Conservation (phyloP, 176 grass and related monocot species). For the Zoysia pacifica region DNA sequence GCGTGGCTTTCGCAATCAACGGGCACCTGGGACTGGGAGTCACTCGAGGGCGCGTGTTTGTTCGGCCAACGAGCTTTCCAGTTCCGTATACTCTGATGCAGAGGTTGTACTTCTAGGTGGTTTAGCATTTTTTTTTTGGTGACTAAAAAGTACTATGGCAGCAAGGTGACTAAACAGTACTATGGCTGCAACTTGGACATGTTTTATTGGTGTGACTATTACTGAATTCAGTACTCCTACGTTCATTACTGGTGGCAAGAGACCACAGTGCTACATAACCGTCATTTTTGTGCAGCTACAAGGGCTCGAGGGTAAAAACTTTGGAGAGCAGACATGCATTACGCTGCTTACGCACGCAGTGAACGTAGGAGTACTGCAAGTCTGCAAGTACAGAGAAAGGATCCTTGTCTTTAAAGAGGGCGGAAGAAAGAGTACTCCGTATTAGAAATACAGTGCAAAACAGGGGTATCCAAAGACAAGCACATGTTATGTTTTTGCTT, state of each 20-base stretch:
- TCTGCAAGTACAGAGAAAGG: too few species aligned
- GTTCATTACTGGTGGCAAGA: background rate
- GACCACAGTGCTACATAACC: background rate
- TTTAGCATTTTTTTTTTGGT: slow-evolving; percentile 21
- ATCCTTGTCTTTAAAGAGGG: background rate
- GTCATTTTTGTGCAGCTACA: background rate
- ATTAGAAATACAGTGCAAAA: background rate
- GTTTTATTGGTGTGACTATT: slow-evolving; percentile 47
- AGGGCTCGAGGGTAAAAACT: background rate
- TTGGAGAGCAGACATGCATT: background rate
- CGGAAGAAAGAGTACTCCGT: background rate
- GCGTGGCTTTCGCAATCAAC: slow-evolving; percentile 38
- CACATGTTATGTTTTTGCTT: background rate
- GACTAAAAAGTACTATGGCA: slow-evolving; percentile 5
- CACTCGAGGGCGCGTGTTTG: background rate
- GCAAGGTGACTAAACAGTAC: too few species aligned
- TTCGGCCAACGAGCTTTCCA: background rate
- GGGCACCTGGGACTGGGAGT: background rate
- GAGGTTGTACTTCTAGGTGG: slow-evolving; percentile 16
- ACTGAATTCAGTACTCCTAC: slow-evolving; percentile 10
- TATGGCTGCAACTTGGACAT: too few species aligned
- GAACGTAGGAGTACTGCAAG: too few species aligned
- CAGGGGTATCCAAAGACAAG: background rate
- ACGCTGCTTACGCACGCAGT: background rate
- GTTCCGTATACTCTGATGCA: background rate